A percentile compares a stretch with the other conserved stretches of the same genome.
These are phyloP conservation scores for Bromus sterilis DNA, from an alignment of 176 grass and related monocot genomes.

Conservation along the genomic window DNA sequence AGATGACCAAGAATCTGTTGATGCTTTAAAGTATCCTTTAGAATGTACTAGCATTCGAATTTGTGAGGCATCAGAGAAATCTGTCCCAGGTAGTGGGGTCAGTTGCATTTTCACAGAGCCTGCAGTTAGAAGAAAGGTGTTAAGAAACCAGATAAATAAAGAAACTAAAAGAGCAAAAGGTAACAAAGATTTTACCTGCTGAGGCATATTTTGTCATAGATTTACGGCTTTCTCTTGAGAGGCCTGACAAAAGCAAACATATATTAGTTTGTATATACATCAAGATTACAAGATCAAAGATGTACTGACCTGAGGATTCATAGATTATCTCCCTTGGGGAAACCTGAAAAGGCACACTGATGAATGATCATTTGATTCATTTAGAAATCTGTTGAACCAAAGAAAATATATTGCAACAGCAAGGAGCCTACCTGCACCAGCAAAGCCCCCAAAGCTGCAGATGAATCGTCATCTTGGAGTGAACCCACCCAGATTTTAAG, in stretches of 20 bases:
- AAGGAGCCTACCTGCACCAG: slow-evolving; percentile 66
- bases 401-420: slow-evolving; percentile 10
- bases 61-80: slow-evolving; percentile 62
- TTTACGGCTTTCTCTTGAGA: slow-evolving; percentile 71
- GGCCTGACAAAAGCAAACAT: slow-evolving; percentile 43
- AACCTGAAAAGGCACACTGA: slow-evolving; percentile 50
- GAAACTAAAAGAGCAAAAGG: background rate
- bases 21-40: slow-evolving; percentile 81
- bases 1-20: slow-evolving; percentile 53
- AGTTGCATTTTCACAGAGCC: slow-evolving; percentile 78
- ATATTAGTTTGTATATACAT: background rate
- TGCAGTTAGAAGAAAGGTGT: slow-evolving; percentile 32
- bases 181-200: slow-evolving; percentile 38
- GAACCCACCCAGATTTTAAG: slow-evolving; percentile 94
- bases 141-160: background rate
- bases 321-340: slow-evolving; percentile 85
- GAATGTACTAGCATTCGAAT: slow-evolving; percentile 55
- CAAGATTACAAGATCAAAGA: slow-evolving; percentile 1
- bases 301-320: slow-evolving; percentile 77
- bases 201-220: slow-evolving; percentile 79
- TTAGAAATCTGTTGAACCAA: slow-evolving; percentile 1
- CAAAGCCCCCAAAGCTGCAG: slow-evolving; percentile 81
- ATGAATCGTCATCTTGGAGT: slow-evolving; percentile 64
- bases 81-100: slow-evolving; percentile 33
- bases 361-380: slow-evolving; percentile 16